phyloP scores from a whole-genome alignment of 306 rosid genomes.

The Boehmeria nivea region DNA sequence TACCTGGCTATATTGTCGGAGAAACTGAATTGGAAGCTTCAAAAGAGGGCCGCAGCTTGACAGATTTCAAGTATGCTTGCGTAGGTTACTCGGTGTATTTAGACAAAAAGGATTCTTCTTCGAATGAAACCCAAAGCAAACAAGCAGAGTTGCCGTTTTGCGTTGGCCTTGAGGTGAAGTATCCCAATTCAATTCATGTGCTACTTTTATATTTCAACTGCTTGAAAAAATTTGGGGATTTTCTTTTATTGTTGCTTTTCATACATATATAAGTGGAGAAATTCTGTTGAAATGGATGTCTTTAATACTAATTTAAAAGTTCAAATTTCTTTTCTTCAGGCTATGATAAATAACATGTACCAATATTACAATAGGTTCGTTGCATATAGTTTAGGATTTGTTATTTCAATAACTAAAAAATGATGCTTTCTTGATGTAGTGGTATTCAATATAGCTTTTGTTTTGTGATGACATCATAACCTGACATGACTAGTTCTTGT shows the following conservation, averaged over 20 bases:
- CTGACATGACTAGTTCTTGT: conserved; percentile 12
- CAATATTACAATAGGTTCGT: too few species aligned
- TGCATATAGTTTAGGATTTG: background rate
- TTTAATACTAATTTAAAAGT: too few species aligned
- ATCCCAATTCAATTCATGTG: background rate
- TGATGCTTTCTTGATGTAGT: too few species aligned
- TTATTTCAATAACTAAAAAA: conserved; percentile 1
- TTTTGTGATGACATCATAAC: too few species aligned
- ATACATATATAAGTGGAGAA: too few species aligned
- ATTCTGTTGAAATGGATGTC: too few species aligned
- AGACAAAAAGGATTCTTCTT: conserved; percentile 53
- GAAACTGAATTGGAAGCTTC: conserved; percentile 76
- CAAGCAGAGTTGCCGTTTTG: conserved; percentile 78
- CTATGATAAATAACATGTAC: background rate
- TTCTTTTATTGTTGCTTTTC: background rate
- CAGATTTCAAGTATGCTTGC: conserved; percentile 81
- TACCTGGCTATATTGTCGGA: conserved; percentile 66
- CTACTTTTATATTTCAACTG: background rate
- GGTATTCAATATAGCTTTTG: too few species aligned
- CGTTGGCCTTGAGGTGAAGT: conserved; percentile 74
- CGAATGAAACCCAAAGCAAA: conserved; percentile 45
- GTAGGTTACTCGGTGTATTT: conserved; percentile 81
- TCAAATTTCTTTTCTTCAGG: too few species aligned
- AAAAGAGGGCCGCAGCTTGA: conserved; percentile 61
- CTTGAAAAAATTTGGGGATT: background rate